Conservation (phyloP, 192 early-diverging fungal genomes). For the Spizellomyces sp. region DNA sequence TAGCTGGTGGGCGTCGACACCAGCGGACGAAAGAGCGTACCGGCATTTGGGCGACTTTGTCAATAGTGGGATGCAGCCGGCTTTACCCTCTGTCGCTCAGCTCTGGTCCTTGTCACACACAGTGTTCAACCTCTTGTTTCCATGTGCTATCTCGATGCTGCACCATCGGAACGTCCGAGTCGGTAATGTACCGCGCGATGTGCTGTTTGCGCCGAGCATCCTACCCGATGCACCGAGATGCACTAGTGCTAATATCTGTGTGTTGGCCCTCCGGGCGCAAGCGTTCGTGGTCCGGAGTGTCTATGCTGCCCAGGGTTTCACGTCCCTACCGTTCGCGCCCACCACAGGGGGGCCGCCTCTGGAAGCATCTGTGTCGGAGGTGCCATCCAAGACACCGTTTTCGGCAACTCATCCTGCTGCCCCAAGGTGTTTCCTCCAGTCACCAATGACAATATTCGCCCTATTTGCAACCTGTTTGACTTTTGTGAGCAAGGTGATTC, state of each 20-base stretch:
- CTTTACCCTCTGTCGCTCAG: slow-evolving; percentile 19
- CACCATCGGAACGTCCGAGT: no score
- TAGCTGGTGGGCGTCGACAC: slow-evolving; percentile 17
- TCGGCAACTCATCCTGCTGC: not conserved
- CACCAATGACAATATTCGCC: slow-evolving; percentile 6
- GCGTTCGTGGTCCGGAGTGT: slow-evolving; percentile 9
- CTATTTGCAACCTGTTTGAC: not conserved
- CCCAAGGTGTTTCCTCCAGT: slow-evolving; percentile 7
- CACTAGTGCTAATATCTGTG: no score
- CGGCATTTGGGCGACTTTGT: slow-evolving; percentile 6
- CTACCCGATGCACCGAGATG: no score
- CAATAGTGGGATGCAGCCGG: not conserved
- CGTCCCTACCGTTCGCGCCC: not conserved
- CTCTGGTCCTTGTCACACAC: no score
- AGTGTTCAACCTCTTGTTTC: no score
- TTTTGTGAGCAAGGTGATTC: not conserved
- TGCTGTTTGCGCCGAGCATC: no score
- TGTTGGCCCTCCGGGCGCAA: slow-evolving; percentile 11
- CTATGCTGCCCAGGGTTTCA: slow-evolving; percentile 21
- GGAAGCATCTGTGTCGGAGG: no score
- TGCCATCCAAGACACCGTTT: not conserved
- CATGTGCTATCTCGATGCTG: no score
- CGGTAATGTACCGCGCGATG: no score
- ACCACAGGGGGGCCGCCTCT: not conserved
- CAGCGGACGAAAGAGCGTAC: slow-evolving; percentile 13